Base-by-base conservation (phyloP, 2,329 filamentous ascomycete species). In the Fusarium phyllophilum region DNA sequence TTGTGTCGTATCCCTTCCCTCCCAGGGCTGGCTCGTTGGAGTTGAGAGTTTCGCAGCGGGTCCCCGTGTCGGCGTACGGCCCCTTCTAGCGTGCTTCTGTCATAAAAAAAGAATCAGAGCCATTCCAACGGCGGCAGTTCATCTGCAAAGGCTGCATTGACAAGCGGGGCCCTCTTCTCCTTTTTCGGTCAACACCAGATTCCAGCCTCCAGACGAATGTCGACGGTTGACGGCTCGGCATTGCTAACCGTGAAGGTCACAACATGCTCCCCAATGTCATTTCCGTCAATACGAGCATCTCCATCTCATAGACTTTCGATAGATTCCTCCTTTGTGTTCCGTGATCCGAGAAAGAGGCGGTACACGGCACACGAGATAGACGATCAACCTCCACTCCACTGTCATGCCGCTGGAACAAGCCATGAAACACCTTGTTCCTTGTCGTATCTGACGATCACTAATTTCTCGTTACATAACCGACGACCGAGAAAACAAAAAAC, bases 101-200 rank as follows among this genome's bases (percentile, higher is more conserved):
- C 66, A 63, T 69, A 57, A 56, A 68, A 68, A 61, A 67, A 60
- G 63, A 67, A 42, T 13, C 51, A 18, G 38, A 33, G 67, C 67
- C 59, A 44, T 70, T 70, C 67, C 67, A 70, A 70, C 67, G 67
- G 66, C 52, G 67, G 67, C 67, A 70, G 67, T 70, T 70, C 59
- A 41, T 12, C 58, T 70, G 46, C 67, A 70, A 33, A 45, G 36
- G 26, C 45, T 69, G 66, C 67, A 70, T 70, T 65, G 66, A 70
- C 39, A 24, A 34, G 67, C 46, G 67, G 67, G 59, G 24, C 65
- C 59, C 36, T 24, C 41, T 15, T 45, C 59, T 55, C 51, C 51
- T 56, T 58, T 70, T 70, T 70, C 44, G 65, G 57, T 29, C 46
- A 45, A 42, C 63, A 22, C 38, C 20, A 38, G 15, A 29, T 36